Evolutionary conservation across 257 asterid genomes (phyloP).

Genomic region (Ligustrum vulgare): DNA sequence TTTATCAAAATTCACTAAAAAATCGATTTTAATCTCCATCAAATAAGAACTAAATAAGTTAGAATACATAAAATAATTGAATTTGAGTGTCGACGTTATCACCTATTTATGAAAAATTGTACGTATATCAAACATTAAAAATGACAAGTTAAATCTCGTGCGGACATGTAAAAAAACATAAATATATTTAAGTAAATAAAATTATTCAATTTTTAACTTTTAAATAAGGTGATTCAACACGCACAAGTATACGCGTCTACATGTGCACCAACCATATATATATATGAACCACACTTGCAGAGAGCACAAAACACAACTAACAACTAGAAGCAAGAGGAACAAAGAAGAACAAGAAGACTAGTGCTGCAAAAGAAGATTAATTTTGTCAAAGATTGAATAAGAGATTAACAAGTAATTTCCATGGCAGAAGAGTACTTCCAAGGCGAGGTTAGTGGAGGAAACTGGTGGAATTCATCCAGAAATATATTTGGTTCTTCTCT

Average conservation of each 20-base stretch:
- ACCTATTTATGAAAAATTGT: not conserved
- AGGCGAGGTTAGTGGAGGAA: slow-evolving; percentile 69
- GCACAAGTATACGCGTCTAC: not conserved
- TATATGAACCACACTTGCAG: slow-evolving; percentile 21
- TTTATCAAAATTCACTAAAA: too few relatives aligned
- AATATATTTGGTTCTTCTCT: slow-evolving; percentile 55
- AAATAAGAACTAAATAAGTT: too few relatives aligned
- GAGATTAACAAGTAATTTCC: not conserved
- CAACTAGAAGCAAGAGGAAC: not conserved
- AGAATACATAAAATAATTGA: not conserved
- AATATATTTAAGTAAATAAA: too few relatives aligned
- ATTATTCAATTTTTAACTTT: too few relatives aligned
- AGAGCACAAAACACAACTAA: not conserved
- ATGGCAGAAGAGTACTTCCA: slow-evolving; percentile 70
- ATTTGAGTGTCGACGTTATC: not conserved
- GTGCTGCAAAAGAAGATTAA: not conserved
- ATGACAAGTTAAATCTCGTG: too few relatives aligned
- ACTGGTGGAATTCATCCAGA: slow-evolving; percentile 66
- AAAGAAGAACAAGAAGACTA: not conserved
- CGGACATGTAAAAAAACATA: too few relatives aligned
- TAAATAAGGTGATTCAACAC: not conserved
- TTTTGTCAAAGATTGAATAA: not conserved
- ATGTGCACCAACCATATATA: slow-evolving; percentile 7
- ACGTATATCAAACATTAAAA: not conserved
- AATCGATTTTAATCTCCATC: too few relatives aligned